Conservation (phyloP, 768 basidiomycete genomes). For the Tricholoma hemisulphureum region DNA sequence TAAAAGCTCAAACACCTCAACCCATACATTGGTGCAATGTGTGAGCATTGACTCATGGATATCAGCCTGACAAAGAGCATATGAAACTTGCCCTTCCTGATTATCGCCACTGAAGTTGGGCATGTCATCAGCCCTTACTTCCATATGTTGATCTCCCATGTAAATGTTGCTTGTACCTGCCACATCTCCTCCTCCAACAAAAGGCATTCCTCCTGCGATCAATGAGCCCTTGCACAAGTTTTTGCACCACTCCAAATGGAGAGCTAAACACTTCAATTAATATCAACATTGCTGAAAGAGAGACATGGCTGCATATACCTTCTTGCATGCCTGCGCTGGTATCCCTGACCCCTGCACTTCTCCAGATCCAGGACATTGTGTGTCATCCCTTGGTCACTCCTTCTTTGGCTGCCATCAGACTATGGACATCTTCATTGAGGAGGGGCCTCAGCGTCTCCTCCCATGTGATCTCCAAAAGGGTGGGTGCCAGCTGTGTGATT, state of each 20-base stretch:
- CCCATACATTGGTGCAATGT: not conserved
- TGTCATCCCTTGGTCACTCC: not conserved
- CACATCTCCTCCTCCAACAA: no score
- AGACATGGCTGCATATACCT: not conserved
- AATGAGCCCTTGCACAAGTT: not conserved
- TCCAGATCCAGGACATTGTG: not conserved
- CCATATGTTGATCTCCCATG: not conserved
- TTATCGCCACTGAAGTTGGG: not conserved
- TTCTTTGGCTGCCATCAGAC: not conserved
- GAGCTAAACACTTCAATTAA: no score
- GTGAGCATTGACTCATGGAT: not conserved
- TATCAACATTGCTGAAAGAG: not conserved
- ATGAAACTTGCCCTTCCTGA: not conserved
- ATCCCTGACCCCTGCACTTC: no score
- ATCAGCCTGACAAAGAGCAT: not conserved
- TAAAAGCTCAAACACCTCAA: not conserved
- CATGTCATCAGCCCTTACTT: not conserved
- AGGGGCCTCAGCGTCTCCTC: not conserved
- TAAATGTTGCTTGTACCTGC: slow-evolving; percentile 1
- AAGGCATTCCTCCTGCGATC: slow-evolving; percentile 1
- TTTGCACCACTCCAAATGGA: not conserved
- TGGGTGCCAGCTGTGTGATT: not conserved
- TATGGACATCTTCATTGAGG: not conserved
- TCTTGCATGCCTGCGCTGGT: not conserved
- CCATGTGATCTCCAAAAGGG: not conserved